Evolutionary conservation across 2,329 filamentous ascomycete species (phyloP).

Genomic region (Tricladium varicosporioides): DNA sequence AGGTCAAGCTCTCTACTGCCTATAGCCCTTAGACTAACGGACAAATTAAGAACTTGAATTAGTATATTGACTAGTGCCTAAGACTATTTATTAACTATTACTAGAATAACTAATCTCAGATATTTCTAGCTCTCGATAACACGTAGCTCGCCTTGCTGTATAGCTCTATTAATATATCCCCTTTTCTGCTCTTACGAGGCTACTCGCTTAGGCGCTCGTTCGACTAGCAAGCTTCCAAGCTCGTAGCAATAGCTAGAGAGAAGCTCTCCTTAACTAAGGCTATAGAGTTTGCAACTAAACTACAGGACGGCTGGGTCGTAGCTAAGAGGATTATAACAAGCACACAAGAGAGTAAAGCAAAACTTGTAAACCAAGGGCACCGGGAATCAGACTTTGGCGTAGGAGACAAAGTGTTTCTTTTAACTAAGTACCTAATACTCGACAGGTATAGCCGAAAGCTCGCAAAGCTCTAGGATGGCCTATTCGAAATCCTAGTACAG

Average conservation of each 20-base stretch:
- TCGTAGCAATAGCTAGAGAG: not conserved
- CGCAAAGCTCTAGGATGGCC: not conserved
- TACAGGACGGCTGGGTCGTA: not conserved
- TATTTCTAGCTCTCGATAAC: conserved; percentile 17
- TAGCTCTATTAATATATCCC: conserved; percentile 3
- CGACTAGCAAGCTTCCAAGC: not conserved
- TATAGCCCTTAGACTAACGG: too few species aligned
- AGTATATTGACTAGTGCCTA: conserved; percentile 2
- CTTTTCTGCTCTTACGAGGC: not conserved
- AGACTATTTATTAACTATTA: conserved; percentile 19
- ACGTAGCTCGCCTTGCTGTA: conserved; percentile 3
- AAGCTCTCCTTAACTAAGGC: not conserved
- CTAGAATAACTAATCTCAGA: conserved; percentile 19
- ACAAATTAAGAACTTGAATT: too few species aligned
- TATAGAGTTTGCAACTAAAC: not conserved
- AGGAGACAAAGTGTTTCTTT: conserved; percentile 6
- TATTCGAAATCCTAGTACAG: not conserved
- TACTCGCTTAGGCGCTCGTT: not conserved
- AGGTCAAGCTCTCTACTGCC: too few species aligned
- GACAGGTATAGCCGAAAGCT: not conserved
- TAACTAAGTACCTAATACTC: not conserved
- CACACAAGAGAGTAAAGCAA: not conserved
- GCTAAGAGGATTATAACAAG: not conserved
- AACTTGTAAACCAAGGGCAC: not conserved
- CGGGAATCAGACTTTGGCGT: conserved; percentile 1